Evolutionary conservation across 345 rosid genomes (phyloP).

Genomic region (Zanthoxylum bungeanum): DNA sequence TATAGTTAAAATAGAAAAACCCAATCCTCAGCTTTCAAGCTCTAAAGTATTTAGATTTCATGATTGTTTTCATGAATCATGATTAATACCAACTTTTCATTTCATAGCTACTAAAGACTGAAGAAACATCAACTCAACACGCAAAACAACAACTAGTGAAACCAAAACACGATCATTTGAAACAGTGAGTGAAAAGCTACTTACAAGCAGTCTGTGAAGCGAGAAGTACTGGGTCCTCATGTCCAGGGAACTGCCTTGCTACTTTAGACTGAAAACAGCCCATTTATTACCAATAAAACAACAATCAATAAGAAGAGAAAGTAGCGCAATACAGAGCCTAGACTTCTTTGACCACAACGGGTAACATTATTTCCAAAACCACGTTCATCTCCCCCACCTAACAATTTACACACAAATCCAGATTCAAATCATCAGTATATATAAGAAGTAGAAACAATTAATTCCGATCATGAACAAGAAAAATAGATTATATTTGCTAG

Average conservation of each 20-base stretch:
- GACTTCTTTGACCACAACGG: constrained; percentile 18
- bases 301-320: constrained; percentile 4
- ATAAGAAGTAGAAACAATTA: constrained; percentile 7
- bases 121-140: neutral
- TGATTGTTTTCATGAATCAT: neutral
- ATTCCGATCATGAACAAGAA: neutral
- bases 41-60: neutral
- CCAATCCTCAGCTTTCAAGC: neutral
- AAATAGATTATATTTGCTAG: no score
- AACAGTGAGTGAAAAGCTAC: constrained; percentile 15
- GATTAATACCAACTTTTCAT: neutral
- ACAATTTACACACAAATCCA: neutral
- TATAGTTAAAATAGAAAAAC: neutral
- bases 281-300: constrained; percentile 53
- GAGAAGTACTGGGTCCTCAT: constrained; percentile 79
- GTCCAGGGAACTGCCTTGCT: constrained; percentile 69
- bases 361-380: constrained; percentile 18
- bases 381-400: constrained; percentile 17
- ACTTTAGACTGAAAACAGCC: constrained; percentile 90
- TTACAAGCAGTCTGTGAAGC: constrained; percentile 96
- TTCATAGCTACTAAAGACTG: neutral
- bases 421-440: constrained; percentile 1
- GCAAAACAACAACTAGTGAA: neutral
- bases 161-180: neutral
- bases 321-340: constrained; percentile 14